A percentile compares a stretch with the other conserved stretches of the same genome.
phyloP scores from a whole-genome alignment of 345 rosid genomes.

The Gossypium thurberi region DNA sequence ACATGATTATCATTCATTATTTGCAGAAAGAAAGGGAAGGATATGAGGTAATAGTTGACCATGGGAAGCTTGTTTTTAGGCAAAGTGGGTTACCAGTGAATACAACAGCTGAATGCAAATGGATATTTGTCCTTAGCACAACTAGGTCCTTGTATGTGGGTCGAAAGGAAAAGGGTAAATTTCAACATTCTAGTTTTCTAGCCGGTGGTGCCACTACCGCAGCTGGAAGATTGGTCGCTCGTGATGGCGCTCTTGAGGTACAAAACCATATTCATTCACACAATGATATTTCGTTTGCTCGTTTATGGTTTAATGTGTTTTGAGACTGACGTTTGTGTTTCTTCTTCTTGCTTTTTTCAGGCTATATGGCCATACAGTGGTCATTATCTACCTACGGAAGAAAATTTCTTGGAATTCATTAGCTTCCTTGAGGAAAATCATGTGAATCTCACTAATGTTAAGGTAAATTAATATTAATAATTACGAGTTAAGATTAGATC shows the following conservation, averaged over 20 bases:
- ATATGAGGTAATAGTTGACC: slow-evolving; percentile 44
- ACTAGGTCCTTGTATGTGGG: slow-evolving; percentile 51
- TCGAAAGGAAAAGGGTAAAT: slow-evolving; percentile 54
- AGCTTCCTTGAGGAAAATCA: slow-evolving; percentile 53
- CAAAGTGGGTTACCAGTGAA: slow-evolving; percentile 27
- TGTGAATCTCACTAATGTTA: slow-evolving; percentile 72
- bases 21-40: slow-evolving; percentile 50
- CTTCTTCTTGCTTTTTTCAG: slow-evolving; percentile 22
- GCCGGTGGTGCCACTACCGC: slow-evolving; percentile 68
- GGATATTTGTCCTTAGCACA: slow-evolving; percentile 71
- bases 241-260: slow-evolving; percentile 49
- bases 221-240: slow-evolving; percentile 60
- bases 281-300: background rate
- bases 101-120: slow-evolving; percentile 44
- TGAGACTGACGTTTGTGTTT: background rate
- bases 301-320: background rate
- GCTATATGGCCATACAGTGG: slow-evolving; percentile 98
- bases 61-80: slow-evolving; percentile 42
- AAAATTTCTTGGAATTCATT: slow-evolving; percentile 75
- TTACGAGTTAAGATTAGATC: background rate
- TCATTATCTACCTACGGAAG: slow-evolving; percentile 92
- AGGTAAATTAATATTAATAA: slow-evolving; percentile 35
- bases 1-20: background rate
- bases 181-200: slow-evolving; percentile 69
- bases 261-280: background rate